phyloP scores from a whole-genome alignment of 768 basidiomycete species.

The Termitomyces sp. region DNA sequence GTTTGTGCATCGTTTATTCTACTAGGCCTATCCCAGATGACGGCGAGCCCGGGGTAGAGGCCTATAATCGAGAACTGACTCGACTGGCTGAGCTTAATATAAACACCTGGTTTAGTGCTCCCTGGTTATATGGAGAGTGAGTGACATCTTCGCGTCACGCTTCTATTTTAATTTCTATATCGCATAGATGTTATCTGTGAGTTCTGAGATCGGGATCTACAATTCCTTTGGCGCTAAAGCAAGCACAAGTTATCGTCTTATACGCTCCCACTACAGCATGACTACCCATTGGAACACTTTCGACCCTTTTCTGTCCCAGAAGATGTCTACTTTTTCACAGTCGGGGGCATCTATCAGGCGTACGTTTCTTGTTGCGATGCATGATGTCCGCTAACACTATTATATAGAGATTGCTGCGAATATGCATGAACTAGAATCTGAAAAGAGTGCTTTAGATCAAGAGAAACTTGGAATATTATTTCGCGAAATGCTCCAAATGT shows the following conservation, averaged over 20 bases:
- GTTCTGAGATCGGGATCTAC: constrained; percentile 15
- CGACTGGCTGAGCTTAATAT: constrained; percentile 37
- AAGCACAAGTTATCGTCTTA: constrained; percentile 66
- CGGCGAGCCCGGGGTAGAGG: constrained; percentile 58
- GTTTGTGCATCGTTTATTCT: background rate
- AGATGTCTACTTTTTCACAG: constrained; percentile 75
- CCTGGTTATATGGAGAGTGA: constrained; percentile 96
- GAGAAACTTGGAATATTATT: constrained; percentile 62
- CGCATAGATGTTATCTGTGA: constrained; percentile 66
- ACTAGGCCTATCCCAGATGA: constrained; percentile 74
- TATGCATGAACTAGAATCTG: constrained; percentile 58
- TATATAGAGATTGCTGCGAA: constrained; percentile 63
- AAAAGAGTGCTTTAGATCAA: constrained; percentile 42
- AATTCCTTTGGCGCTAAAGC: background rate
- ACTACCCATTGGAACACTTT: constrained; percentile 67
- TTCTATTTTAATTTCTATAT: background rate
- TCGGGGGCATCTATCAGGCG: constrained; percentile 75
- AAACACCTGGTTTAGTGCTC: constrained; percentile 85
- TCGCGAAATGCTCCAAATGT: constrained; percentile 86
- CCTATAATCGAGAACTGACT: constrained; percentile 75
- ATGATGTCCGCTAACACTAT: background rate
- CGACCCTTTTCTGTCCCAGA: constrained; percentile 83
- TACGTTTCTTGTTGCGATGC: constrained; percentile 30
- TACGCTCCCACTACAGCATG: constrained; percentile 67
- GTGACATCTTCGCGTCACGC: constrained; percentile 20